A percentile compares a stretch with the other conserved stretches of the same genome.
Evolutionary conservation across 176 grass and related monocot genomes (phyloP).

Genomic region (Rhynchospora pubera): DNA sequence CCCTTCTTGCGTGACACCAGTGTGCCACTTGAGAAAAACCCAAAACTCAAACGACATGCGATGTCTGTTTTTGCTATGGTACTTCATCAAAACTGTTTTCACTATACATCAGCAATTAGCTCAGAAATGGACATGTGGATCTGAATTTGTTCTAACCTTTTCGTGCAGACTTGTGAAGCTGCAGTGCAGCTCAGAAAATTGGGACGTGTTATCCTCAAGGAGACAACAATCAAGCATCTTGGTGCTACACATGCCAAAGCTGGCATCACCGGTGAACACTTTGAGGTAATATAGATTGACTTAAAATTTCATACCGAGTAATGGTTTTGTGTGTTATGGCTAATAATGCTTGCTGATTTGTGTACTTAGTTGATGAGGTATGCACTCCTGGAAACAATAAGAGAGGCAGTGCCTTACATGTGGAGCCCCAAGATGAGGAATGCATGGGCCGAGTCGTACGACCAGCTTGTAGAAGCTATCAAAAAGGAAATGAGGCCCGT

Average conservation of each 20-base stretch:
- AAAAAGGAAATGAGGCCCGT: constrained; percentile 26
- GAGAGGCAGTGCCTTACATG: constrained; percentile 37
- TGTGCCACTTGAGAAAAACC: constrained; percentile 30
- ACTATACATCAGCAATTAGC: neutral
- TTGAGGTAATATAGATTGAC: constrained; percentile 26
- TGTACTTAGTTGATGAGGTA: constrained; percentile 24
- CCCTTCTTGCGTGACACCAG: constrained; percentile 30
- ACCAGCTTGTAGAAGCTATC: constrained; percentile 29
- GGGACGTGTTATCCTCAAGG: constrained; percentile 27
- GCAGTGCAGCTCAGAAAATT: constrained; percentile 26
- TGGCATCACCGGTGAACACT: constrained; percentile 31
- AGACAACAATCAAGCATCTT: constrained; percentile 27
- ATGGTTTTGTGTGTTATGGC: neutral
- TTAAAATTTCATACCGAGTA: neutral
- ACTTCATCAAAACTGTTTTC: neutral
- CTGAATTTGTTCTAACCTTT: neutral
- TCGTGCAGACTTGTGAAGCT: constrained; percentile 28
- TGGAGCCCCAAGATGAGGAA: constrained; percentile 39
- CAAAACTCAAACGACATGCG: constrained; percentile 33
- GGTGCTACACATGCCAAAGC: constrained; percentile 22
- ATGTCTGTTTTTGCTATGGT: constrained; percentile 37
- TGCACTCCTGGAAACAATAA: constrained; percentile 37
- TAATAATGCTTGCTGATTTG: neutral
- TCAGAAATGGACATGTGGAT: neutral
- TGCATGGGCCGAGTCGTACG: constrained; percentile 34